Evolutionary conservation across 1,284 basidiomycete genomes (phyloP).

Genomic region (Ceratobasidium sp.): DNA sequence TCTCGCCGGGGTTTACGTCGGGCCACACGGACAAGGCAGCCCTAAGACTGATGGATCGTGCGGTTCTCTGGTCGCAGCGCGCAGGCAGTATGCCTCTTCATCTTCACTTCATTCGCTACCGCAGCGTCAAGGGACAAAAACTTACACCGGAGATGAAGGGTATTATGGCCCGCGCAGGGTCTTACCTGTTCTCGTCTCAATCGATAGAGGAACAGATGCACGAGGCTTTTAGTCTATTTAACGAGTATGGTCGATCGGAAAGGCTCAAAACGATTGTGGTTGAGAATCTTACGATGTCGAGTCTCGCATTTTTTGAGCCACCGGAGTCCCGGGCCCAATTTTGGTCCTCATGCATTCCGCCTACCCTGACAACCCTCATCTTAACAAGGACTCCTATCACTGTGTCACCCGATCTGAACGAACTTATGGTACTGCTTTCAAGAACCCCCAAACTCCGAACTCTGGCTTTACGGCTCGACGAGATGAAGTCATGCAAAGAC

Average conservation of each 20-base stretch:
- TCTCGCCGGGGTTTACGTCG: too few relatives aligned
- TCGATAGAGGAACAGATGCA: too few relatives aligned
- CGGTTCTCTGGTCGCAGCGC: neutral
- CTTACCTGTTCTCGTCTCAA: neutral
- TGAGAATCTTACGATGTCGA: too few relatives aligned
- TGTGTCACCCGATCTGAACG: neutral
- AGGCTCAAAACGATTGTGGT: too few relatives aligned
- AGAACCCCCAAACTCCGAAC: neutral
- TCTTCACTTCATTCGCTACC: slow-evolving; percentile 3
- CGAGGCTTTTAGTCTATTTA: too few relatives aligned
- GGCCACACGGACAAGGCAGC: too few relatives aligned
- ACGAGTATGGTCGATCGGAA: too few relatives aligned
- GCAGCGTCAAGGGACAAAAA: neutral
- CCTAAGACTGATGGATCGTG: too few relatives aligned
- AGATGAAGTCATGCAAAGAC: too few relatives aligned
- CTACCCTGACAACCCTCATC: neutral
- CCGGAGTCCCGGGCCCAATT: too few relatives aligned
- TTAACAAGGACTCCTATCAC: neutral
- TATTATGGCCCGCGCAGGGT: neutral
- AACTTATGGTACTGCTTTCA: neutral
- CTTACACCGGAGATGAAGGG: neutral
- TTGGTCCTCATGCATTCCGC: neutral
- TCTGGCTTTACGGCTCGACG: neutral
- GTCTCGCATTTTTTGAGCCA: too few relatives aligned
- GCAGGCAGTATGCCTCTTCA: neutral